These are phyloP conservation scores for Anthracocystis walkeri DNA, from an alignment of 1,284 basidiomycete species.

Conservation along the genomic window DNA sequence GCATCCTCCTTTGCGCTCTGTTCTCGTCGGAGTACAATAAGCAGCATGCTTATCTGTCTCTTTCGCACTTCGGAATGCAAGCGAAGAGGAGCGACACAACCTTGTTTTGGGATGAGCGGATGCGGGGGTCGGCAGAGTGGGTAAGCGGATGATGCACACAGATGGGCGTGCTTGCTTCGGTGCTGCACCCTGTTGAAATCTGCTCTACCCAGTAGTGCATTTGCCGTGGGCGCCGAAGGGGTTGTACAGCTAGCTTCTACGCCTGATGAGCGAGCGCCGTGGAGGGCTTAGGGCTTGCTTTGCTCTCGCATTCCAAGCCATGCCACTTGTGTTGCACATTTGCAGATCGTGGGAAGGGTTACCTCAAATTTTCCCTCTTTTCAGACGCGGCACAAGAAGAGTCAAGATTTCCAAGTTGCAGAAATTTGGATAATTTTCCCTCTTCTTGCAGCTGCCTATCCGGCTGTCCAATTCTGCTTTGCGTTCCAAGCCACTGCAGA, in stretches of 20 bases:
- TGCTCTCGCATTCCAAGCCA: conserved; percentile 1
- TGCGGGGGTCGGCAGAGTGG: conserved; percentile 3
- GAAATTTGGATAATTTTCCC: background rate
- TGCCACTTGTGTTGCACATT: background rate
- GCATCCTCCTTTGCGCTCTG: background rate
- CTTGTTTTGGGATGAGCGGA: background rate
- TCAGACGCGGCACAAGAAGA: background rate
- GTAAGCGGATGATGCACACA: conserved; percentile 1
- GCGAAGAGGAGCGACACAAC: background rate
- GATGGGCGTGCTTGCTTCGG: background rate
- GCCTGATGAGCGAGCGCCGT: too few relatives aligned
- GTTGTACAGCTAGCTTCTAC: too few relatives aligned
- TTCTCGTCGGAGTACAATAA: too few relatives aligned
- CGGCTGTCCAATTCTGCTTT: conserved; percentile 5
- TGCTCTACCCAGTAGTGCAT: conserved; percentile 10
- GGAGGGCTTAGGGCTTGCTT: too few relatives aligned
- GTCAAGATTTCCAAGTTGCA: background rate
- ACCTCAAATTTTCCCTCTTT: background rate
- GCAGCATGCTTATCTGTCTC: background rate
- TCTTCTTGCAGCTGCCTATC: background rate
- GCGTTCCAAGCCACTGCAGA: background rate
- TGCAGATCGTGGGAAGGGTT: conserved; percentile 4
- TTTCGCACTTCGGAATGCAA: background rate
- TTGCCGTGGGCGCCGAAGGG: background rate
- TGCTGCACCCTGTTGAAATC: conserved; percentile 20